phyloP scores from a whole-genome alignment of 140 eudicot species.

The Stevia rebaudiana region DNA sequence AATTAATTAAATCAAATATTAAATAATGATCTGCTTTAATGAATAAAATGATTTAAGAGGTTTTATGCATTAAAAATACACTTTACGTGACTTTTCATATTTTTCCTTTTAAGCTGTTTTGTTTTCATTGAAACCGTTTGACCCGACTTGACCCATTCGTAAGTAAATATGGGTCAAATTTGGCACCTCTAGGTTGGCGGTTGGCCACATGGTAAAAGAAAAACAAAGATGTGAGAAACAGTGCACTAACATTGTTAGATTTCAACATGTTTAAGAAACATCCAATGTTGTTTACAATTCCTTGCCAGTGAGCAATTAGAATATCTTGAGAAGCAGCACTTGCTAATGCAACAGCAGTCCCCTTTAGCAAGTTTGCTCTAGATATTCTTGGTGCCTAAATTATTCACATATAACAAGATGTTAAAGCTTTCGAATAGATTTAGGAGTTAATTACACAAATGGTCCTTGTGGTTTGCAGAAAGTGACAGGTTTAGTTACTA shows the following conservation, averaged over 20 bases:
- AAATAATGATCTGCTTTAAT: no score
- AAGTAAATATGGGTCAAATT: neutral
- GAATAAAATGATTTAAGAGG: neutral
- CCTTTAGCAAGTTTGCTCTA: conserved; percentile 69
- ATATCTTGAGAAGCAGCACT: conserved; percentile 69
- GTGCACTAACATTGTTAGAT: conserved; percentile 61
- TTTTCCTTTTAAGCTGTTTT: neutral
- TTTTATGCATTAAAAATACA: neutral
- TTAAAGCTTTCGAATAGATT: conserved; percentile 1
- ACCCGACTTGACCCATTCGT: neutral
- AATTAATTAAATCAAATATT: neutral
- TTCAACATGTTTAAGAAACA: conserved; percentile 66
- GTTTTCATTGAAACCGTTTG: neutral
- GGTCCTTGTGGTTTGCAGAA: no score
- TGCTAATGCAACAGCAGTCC: conserved; percentile 65
- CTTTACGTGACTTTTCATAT: neutral
- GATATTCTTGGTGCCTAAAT: conserved; percentile 79
- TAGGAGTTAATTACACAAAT: no score
- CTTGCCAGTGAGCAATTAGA: conserved; percentile 91
- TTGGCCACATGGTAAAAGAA: conserved; percentile 1
- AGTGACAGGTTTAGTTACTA: no score
- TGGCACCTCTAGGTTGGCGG: neutral
- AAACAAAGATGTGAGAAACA: conserved; percentile 8
- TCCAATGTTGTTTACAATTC: conserved; percentile 80
- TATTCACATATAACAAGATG: neutral